Percentiles rank a stretch among this genome's conserved stretches.
Evolutionary conservation across 2,329 filamentous ascomycete species (phyloP).

Genomic region (Sarocladium strictum): DNA sequence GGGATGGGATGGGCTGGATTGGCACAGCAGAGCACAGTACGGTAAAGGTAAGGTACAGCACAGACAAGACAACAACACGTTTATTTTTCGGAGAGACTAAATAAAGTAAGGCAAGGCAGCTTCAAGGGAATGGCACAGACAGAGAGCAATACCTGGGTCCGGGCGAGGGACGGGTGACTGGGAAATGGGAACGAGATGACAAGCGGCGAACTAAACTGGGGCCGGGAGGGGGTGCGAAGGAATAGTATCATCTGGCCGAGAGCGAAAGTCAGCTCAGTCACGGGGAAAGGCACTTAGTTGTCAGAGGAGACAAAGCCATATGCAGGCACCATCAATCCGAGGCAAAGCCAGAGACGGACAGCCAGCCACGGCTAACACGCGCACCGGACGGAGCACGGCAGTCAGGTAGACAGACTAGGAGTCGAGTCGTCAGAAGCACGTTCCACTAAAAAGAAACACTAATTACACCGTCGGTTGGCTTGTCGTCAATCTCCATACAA

Average conservation of each 20-base stretch:
- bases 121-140: background rate
- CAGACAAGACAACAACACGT: slow-evolving; percentile 24
- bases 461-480: background rate
- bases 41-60: background rate
- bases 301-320: slow-evolving; percentile 2
- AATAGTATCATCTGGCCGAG: background rate
- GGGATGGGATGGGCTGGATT: background rate
- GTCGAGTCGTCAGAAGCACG: slow-evolving; percentile 5
- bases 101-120: slow-evolving; percentile 1
- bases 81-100: slow-evolving; percentile 31
- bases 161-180: background rate
- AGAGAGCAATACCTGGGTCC: background rate
- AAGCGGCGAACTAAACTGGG: background rate
- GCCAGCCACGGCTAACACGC: background rate
- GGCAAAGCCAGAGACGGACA: background rate
- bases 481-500: background rate
- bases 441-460: slow-evolving; percentile 7
- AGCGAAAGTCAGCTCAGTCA: too few species aligned
- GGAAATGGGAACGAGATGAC: background rate
- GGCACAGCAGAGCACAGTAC: background rate
- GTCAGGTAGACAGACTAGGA: too few species aligned
- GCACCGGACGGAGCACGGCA: too few species aligned
- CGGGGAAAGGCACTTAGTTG: background rate
- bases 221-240: background rate
- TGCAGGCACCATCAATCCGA: slow-evolving; percentile 9